Evolutionary conservation across 495 filamentous ascomycete genomes (phyloP), one percentile per base, ranked within the genome.

Genomic region (Aspergillus cristatus): DNA sequence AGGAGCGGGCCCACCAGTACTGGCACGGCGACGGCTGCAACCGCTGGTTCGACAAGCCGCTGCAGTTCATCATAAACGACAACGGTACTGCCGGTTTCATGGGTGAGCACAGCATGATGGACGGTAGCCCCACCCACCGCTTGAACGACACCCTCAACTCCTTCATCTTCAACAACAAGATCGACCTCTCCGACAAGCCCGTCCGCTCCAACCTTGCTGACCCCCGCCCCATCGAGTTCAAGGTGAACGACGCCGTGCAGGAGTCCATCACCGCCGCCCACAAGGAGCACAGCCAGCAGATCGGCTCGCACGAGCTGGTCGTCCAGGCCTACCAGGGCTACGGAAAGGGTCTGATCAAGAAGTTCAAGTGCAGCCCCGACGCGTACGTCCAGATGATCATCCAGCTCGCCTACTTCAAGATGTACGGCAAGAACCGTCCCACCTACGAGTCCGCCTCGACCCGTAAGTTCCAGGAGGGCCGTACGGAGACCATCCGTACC

Each of bases 101-200:
- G 69, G 93, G 93, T 54, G 93, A 99, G 71, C 93, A 99, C 71
- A 88, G 81, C 63, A 97, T 99, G 93, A 99, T 99, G 93, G 93
- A 99, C 58, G 93, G 93, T 40, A 99, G 90, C 18, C 87, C 93
- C 1, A 99, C 93, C 10, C 89, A 97, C 62, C 79, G 93, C 3
- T 75, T 99, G 20, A 97, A 94, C 60, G 91, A 99, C 72, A 85
- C 84, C 56, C 72, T 88, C 61, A 91, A 89, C 70, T 75, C 76
- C 52, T 67, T 86, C 49, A 94, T 96, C 61, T 87, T 89, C 66
- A 77, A 76, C 68, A 85, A 93, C 65, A 88, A 87, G 58, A 76
- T 97, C 43, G 84, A 95, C 58, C 81, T 94, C 51, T 81, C 79
- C 32, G 69, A 84, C 51, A 71, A 84, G 13, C 57, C 60, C 10